Conservation (phyloP, 129 eudicot genomes). For the Calendula officinalis region DNA sequence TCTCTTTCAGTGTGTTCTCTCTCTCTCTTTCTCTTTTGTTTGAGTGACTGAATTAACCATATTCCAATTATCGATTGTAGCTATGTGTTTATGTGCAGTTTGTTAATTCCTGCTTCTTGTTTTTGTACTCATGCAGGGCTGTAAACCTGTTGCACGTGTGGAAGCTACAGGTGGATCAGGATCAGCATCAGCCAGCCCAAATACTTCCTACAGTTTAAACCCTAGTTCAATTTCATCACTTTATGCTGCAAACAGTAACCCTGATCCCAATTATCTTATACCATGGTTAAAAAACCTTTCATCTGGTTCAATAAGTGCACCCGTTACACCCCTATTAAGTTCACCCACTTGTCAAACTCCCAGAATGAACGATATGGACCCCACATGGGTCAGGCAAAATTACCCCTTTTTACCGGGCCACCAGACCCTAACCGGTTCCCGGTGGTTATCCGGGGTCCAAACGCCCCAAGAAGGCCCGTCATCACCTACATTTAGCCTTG, state of each 20-base stretch:
- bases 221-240: conserved; percentile 67
- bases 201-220: conserved; percentile 78
- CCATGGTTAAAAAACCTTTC: conserved; percentile 97
- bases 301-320: conserved; percentile 88
- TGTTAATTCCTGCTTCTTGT: not conserved
- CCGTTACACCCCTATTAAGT: conserved; percentile 92
- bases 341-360: conserved; percentile 96
- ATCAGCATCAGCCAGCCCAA: conserved; percentile 72
- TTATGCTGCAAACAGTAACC: conserved; percentile 42
- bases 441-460: conserved; percentile 85
- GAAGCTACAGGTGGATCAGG: conserved; percentile 69
- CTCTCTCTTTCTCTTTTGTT: no score
- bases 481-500: conserved; percentile 92
- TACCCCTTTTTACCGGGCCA: conserved; percentile 68
- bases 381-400: conserved; percentile 60
- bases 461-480: conserved; percentile 89
- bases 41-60: not conserved
- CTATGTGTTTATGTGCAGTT: not conserved
- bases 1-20: no score
- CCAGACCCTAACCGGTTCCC: conserved; percentile 84
- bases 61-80: not conserved
- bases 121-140: conserved; percentile 53
- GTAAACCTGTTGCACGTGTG: conserved; percentile 69
- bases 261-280: conserved; percentile 85
- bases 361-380: conserved; percentile 59